Percentiles rank a stretch among this genome's conserved stretches.
Conservation (phyloP, 75 land plant species). For the Pinus tabuliformis region DNA sequence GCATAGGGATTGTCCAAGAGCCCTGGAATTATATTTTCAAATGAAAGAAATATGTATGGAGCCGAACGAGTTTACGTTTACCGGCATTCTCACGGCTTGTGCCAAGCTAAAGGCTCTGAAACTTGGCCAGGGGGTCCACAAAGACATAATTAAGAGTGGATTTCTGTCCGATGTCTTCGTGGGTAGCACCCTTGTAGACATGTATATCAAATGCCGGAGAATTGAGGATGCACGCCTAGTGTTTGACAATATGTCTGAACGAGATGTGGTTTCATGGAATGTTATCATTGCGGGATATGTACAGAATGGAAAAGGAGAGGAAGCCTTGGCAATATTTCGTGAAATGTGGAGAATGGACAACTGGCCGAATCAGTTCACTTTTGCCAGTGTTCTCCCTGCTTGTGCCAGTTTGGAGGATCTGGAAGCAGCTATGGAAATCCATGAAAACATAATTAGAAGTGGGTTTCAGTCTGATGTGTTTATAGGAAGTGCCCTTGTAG, state of each 20-base stretch:
- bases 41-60: not conserved
- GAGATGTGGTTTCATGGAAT: conserved; percentile 31
- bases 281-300: conserved; percentile 30
- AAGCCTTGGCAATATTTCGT: conserved; percentile 26
- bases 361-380: conserved; percentile 32
- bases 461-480: conserved; percentile 27
- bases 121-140: not conserved
- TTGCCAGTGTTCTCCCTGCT: conserved; percentile 43
- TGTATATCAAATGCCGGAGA: conserved; percentile 10
- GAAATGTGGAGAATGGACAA: conserved; percentile 18
- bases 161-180: conserved; percentile 1
- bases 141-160: not conserved
- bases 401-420: conserved; percentile 42
- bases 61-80: conserved; percentile 7
- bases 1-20: not conserved
- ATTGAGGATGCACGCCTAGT: conserved; percentile 3
- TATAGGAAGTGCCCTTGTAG: conserved; percentile 45
- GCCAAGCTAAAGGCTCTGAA: not conserved
- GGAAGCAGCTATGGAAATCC: conserved; percentile 35
- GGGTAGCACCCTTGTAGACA: conserved; percentile 1
- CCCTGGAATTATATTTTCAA: not conserved
- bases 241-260: conserved; percentile 14
- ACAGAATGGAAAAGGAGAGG: conserved; percentile 21
- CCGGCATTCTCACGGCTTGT: conserved; percentile 2
- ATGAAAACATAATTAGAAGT: conserved; percentile 27